phyloP scores from a whole-genome alignment of 2,329 filamentous ascomycete species.

The Magnaporthales sp. region DNA sequence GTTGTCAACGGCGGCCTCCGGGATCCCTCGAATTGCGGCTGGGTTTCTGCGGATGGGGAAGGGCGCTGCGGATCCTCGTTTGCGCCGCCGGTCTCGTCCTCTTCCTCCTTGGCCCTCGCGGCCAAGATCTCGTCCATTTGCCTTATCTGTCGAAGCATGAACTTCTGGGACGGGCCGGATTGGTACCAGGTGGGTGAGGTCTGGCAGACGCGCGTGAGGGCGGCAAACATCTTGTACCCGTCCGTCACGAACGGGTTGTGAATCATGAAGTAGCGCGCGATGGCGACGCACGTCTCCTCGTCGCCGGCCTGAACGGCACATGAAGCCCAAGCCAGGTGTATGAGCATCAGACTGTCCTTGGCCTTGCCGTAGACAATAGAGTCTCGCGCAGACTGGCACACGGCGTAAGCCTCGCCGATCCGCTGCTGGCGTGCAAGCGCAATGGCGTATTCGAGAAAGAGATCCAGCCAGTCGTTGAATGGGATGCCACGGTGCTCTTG shows the following conservation, averaged over 20 bases:
- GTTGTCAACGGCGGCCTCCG: not conserved
- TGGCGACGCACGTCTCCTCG: constrained; percentile 62
- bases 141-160: constrained; percentile 84
- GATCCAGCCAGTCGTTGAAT: constrained; percentile 79
- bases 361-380: constrained; percentile 76
- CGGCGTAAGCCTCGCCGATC: constrained; percentile 65
- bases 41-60: not conserved
- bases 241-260: constrained; percentile 74
- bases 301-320: constrained; percentile 79
- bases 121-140: constrained; percentile 63
- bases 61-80: not conserved
- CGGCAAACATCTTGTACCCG: constrained; percentile 73
- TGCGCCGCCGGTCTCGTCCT: not conserved
- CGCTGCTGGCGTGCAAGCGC: constrained; percentile 61
- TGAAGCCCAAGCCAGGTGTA: constrained; percentile 73
- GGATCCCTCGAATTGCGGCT: not conserved
- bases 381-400: constrained; percentile 68
- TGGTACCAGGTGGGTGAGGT: constrained; percentile 69
- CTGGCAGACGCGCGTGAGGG: constrained; percentile 68
- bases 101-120: not conserved
- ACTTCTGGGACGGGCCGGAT: constrained; percentile 78
- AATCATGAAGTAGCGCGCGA: constrained; percentile 77
- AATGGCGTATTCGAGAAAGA: constrained; percentile 83
- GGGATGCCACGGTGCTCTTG: constrained; percentile 58
- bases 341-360: constrained; percentile 57